Evolutionary conservation across 1,284 basidiomycete species (phyloP).

Genomic region (Cutaneotrichosporon sp.): DNA sequence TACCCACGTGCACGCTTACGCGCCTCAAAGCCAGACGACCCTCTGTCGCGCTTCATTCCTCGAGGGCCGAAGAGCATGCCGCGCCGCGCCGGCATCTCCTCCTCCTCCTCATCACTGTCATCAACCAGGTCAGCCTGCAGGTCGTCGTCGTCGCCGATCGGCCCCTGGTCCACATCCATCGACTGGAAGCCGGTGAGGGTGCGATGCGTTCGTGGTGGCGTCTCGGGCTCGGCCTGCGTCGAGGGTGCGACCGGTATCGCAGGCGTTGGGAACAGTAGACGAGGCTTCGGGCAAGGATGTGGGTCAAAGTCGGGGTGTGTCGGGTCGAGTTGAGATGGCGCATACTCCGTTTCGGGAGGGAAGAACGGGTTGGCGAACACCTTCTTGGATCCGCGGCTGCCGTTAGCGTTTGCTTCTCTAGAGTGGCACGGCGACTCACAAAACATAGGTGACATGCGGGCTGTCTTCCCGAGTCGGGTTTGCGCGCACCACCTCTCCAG

Average conservation of each 20-base stretch:
- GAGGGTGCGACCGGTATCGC: neutral
- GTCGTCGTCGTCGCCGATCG: slow-evolving; percentile 14
- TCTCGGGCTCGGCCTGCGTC: slow-evolving; percentile 5
- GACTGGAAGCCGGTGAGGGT: neutral
- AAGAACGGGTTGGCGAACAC: slow-evolving; percentile 48
- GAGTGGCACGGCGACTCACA: slow-evolving; percentile 19
- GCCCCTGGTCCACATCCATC: slow-evolving; percentile 7
- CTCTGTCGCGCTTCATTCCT: slow-evolving; percentile 6
- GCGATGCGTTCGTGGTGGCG: slow-evolving; percentile 1
- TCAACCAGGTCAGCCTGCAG: slow-evolving; percentile 11
- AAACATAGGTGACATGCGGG: slow-evolving; percentile 47
- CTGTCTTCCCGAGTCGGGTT: slow-evolving; percentile 25
- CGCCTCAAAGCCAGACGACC: slow-evolving; percentile 7
- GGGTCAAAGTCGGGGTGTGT: slow-evolving; percentile 44
- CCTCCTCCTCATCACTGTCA: slow-evolving; percentile 7
- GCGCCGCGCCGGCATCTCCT: slow-evolving; percentile 15
- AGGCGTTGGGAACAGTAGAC: slow-evolving; percentile 40
- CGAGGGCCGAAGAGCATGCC: slow-evolving; percentile 20
- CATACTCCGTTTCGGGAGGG: slow-evolving; percentile 28
- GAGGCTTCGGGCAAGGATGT: slow-evolving; percentile 44
- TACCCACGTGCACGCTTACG: slow-evolving; percentile 7
- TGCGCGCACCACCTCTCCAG: slow-evolving; percentile 31
- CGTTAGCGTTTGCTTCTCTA: neutral
- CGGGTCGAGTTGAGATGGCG: slow-evolving; percentile 32
- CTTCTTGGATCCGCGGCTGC: slow-evolving; percentile 43